Base-by-base conservation (phyloP, 768 basidiomycete genomes). In the Tricholoma matsutake region DNA sequence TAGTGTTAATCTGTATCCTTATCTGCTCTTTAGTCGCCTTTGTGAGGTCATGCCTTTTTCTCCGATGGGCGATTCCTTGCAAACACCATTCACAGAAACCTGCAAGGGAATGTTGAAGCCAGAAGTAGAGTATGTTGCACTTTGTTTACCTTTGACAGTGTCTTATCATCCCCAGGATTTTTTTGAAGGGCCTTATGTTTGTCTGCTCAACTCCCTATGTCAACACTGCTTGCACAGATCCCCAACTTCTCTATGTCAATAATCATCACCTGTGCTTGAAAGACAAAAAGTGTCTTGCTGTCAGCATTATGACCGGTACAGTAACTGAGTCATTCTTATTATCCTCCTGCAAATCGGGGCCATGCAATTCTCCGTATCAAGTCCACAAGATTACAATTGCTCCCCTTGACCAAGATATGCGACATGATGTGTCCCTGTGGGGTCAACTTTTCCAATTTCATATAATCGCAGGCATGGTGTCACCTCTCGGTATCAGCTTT, bases 361-460 rank as follows among this genome's bases (percentile, higher is more conserved):
- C 28, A 51, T 28, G 47, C 28, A 51, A 51, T 51, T 51, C 47
- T 51, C 32, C 11, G 4, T 34, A 34, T 34, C 32, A 34, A 34
- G 7, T 34, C 11, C 8, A 8, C 11, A 34, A 34, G 2, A 34
- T 11, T 34, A 47, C 14, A 16, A 61, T 61, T 51, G 45, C 28
- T 18, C 60, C 56, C 13, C 57, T 61, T 39, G 41, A 47, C 22
- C 57, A 61, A 45, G 61, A 61, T 14, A 57, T 57, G 47, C 11
- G 49, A 20, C 25, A 54, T 14, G 61, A 61, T 39, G 32, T 47
- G 20, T 51, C 56, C 6, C 34, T 61, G 43, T 61, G 60, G 60
- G 60, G 60, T 8, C 54, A 57, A 10, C 22, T 57, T 32, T 52
- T 61, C 39, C 16, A 51, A 22, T 61, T 61, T 35, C 18, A 41